A percentile compares a stretch with the other conserved stretches of the same genome.
Evolutionary conservation across 768 basidiomycete species (phyloP).

Genomic region (Tulasnella calospora): DNA sequence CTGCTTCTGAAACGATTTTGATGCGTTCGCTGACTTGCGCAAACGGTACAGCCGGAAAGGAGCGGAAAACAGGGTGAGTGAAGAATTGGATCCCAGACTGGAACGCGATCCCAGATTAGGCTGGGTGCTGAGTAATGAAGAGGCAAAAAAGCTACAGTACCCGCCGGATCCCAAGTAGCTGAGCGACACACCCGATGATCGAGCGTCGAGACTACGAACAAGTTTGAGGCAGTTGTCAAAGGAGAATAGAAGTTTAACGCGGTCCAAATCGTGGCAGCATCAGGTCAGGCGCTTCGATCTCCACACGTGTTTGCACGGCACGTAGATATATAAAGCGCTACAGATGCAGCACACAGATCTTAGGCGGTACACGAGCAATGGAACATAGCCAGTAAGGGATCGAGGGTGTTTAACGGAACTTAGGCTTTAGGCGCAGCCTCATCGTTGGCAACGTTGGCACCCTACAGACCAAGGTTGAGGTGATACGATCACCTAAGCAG

Average conservation of each 20-base stretch:
- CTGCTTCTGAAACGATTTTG: background rate
- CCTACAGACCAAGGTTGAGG: background rate
- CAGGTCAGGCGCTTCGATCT: background rate
- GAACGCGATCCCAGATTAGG: background rate
- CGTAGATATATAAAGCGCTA: background rate
- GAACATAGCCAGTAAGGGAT: background rate
- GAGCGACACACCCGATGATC: background rate
- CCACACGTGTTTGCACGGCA: conserved; percentile 3
- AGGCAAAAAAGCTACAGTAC: conserved; percentile 9
- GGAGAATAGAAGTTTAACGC: background rate
- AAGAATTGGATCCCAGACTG: background rate
- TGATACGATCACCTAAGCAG: background rate
- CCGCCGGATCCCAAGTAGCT: background rate
- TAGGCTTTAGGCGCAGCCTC: conserved; percentile 25
- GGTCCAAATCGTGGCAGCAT: background rate
- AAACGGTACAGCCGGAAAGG: background rate
- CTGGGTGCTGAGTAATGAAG: background rate
- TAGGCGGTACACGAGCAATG: background rate
- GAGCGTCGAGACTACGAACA: background rate
- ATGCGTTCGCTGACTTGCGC: background rate
- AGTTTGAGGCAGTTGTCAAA: background rate
- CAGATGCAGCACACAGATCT: background rate
- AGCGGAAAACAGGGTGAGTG: background rate
- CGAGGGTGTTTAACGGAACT: background rate
- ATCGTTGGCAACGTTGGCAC: conserved; percentile 27